These are phyloP conservation scores for Saccharum officinarum DNA, from an alignment of 176 grass and related monocot species.

Conservation along the genomic window DNA sequence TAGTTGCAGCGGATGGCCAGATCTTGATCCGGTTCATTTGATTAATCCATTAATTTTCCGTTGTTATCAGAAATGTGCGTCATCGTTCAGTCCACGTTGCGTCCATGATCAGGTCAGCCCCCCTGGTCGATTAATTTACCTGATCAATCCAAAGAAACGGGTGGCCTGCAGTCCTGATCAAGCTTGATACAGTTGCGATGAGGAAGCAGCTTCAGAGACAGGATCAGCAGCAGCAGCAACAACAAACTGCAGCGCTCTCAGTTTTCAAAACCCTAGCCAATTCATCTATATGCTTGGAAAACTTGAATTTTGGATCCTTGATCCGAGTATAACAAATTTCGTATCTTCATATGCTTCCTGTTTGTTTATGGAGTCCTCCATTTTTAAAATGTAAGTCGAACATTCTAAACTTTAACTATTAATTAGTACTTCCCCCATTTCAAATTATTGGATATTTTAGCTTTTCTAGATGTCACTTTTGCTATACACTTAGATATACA, in stretches of 20 bases:
- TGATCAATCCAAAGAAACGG: neutral
- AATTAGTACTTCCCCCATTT: neutral
- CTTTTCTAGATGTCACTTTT: neutral
- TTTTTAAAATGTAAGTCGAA: neutral
- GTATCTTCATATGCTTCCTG: neutral
- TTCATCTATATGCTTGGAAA: neutral
- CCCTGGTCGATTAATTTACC: neutral
- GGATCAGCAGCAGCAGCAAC: neutral
- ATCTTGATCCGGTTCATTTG: neutral
- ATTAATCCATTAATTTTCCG: neutral
- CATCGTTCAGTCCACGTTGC: neutral
- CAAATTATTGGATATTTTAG: neutral
- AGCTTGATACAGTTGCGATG: neutral
- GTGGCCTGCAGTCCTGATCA: neutral
- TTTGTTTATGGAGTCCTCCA: neutral
- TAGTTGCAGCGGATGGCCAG: neutral
- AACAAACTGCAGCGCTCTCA: neutral
- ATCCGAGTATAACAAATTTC: neutral
- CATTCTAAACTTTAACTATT: neutral
- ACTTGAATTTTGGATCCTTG: neutral
- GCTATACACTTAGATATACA: neutral
- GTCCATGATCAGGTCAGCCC: conserved; percentile 6
- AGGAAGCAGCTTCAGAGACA: neutral
- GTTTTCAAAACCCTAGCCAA: neutral
- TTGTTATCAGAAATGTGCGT: neutral